Evolutionary conservation across 2,329 filamentous ascomycete species (phyloP), one percentile per base, ranked within the genome.

Genomic region (Epichloe gansuensis): DNA sequence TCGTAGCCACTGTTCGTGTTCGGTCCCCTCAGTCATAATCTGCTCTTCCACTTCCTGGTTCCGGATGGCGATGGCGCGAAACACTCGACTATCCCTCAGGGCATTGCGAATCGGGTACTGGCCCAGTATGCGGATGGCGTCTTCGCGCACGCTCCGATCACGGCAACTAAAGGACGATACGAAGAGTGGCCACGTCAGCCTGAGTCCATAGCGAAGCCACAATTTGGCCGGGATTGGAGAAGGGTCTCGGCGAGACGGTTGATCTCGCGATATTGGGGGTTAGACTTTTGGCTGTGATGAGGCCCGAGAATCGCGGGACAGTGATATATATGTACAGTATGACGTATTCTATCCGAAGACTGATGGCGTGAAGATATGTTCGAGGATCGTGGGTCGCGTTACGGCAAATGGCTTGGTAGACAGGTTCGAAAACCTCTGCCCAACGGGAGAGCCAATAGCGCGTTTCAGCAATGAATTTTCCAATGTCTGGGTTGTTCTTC

Each of bases 131-230:
- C 66, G 62, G 13, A 70, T 66, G 7, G 73, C 66, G 4, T 73
- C 68, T 5, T 66, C 64, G 12, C 70, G 63, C 4, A 75, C 67
- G 0, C 58, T 54, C 3, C 62, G 60, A 47, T 73, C 68, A 7
- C 70, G 65, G 46, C 70, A 74, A 6, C 66, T 68, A 59, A 71
- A 69, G 0, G 71, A 63, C 3, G 68, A 65, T 4, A 73, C 58
- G 25, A 72, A 70, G 4, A 75, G 60, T 0, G 71, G 70, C 70
- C 72, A 72, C 6, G 70, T 72, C 70, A 72, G 0, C 72, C 72
- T 2, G 70, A 67, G 53, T 75, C 72, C 69, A 75, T 71, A 1
- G 72, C 66, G 54, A 75, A 74, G 49, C 64, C 64, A n/a, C 67
- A 68, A 53, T 59, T 69, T 11, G 61, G 66, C 12, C 66, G 64